phyloP scores from a whole-genome alignment of 441 rosid species.

The Cnidoscolus chayamansa region DNA sequence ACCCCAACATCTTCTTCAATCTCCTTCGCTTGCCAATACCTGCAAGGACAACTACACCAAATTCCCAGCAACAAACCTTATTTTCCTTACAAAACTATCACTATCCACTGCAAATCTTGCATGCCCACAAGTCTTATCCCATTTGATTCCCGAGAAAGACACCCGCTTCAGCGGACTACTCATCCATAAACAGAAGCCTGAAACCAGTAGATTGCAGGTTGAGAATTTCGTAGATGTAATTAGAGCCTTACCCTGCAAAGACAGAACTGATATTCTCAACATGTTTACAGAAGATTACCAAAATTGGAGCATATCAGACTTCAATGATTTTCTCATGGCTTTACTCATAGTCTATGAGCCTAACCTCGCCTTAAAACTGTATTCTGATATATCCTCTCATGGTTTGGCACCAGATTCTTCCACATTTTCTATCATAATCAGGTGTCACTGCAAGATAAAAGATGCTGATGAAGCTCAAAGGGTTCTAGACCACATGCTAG shows the following conservation, averaged over 20 bases:
- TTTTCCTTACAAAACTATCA: conserved; percentile 14
- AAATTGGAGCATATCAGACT: conserved; percentile 25
- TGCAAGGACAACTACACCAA: background rate
- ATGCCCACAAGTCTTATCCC: conserved; percentile 1
- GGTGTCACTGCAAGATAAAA: conserved; percentile 44
- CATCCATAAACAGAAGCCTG: conserved; percentile 8
- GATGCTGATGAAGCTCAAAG: conserved; percentile 34
- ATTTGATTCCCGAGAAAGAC: background rate
- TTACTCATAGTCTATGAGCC: conserved; percentile 32
- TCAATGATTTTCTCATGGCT: conserved; percentile 40
- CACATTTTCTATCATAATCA: conserved; percentile 40
- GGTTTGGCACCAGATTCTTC: conserved; percentile 38
- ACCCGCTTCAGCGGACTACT: background rate
- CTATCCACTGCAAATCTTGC: background rate
- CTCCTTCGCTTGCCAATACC: conserved; percentile 12
- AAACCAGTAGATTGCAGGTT: conserved; percentile 18
- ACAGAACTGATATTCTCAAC: conserved; percentile 21
- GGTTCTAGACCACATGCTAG: conserved; percentile 43
- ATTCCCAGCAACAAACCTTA: conserved; percentile 9
- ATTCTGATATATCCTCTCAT: conserved; percentile 27
- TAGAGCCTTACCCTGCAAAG: conserved; percentile 28
- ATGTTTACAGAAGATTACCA: conserved; percentile 19
- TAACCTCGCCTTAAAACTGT: conserved; percentile 34
- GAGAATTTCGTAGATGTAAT: conserved; percentile 25
- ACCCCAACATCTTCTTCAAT: conserved; percentile 20